Evolutionary conservation across 2,329 filamentous ascomycete species (phyloP), one percentile per base, ranked within the genome.

Genomic region (Epicoccum nigrum): DNA sequence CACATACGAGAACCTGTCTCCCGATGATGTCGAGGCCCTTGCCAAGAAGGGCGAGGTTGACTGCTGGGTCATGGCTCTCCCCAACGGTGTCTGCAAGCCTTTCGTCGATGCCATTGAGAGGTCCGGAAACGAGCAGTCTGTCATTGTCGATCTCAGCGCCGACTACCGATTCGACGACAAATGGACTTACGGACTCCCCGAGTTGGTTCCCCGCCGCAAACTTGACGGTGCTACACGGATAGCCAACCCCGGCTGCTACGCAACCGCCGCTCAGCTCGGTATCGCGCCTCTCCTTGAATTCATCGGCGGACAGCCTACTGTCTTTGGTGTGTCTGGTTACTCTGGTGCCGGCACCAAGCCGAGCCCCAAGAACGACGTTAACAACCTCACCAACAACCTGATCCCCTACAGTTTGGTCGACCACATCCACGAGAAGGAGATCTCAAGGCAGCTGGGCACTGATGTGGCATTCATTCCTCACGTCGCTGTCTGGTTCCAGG

Each of bases 1-100:
- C 62, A 90, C 86, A 57, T 99, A 99, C 75, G 91, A 96, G 75
- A 96, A 92, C 72, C 80, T 97, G 35, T 86, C 84, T 48, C 84
- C 91, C 6, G 93, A 97, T 60, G 93, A 97, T 62, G 87, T 96
- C 11, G 85, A 86, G 57, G 83, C 86, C 51, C 90, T 97, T 84
- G 90, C 94, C 56, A 86, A 89, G 71, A 85, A 87, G 25, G 89
- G 89, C 43, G 85, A 92, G 66, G 86, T 97, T 41, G 93, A 97
- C 77, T 94, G 90, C 77, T 97, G 92, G 92, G 90, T 97, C 35
- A 94, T 97, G 90, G 94, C 94, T 28, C 85, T 97, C 23, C 94
- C 93, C 35, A 99, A 97, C 69, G 90, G 90, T 55, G 91, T 96
- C 41, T 97, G 91, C 84, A 89, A 92, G 77, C 92, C 94, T 0